phyloP scores from a whole-genome alignment of 2,329 filamentous ascomycete genomes.

The Xylaria sp. region DNA sequence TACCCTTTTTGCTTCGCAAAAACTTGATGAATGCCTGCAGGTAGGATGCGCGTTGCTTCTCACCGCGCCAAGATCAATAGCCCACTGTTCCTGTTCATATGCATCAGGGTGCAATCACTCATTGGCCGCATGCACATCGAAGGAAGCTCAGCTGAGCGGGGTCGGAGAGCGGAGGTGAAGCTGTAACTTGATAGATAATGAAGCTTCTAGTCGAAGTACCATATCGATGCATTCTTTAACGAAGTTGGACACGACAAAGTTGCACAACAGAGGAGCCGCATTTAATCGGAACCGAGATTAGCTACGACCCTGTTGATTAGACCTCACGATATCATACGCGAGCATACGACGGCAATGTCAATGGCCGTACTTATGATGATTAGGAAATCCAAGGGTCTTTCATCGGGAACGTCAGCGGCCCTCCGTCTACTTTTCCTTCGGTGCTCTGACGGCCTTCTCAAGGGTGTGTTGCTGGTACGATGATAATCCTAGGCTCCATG shows the following conservation, averaged over 20 bases:
- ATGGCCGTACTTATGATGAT: neutral
- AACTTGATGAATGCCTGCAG: neutral
- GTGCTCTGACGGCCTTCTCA: too few relatives aligned
- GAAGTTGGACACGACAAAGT: neutral
- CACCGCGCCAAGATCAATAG: neutral
- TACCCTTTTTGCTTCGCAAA: neutral
- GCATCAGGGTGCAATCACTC: neutral
- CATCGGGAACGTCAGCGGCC: too few relatives aligned
- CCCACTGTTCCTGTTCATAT: neutral
- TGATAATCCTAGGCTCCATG: neutral
- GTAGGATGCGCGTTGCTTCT: neutral
- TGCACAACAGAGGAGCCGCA: neutral
- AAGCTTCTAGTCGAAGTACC: neutral
- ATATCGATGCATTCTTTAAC: neutral
- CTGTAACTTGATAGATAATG: neutral
- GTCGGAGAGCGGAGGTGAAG: neutral
- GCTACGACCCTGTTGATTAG: neutral
- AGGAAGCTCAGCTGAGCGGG: neutral
- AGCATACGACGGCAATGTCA: neutral
- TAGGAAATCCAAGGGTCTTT: too few relatives aligned
- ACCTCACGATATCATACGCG: neutral
- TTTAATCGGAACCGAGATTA: neutral
- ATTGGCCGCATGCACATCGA: neutral
- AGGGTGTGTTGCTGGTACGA: too few relatives aligned
- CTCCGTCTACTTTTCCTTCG: too few relatives aligned